Conservation (phyloP, 2,329 filamentous ascomycete species). For the Nemania sp. region DNA sequence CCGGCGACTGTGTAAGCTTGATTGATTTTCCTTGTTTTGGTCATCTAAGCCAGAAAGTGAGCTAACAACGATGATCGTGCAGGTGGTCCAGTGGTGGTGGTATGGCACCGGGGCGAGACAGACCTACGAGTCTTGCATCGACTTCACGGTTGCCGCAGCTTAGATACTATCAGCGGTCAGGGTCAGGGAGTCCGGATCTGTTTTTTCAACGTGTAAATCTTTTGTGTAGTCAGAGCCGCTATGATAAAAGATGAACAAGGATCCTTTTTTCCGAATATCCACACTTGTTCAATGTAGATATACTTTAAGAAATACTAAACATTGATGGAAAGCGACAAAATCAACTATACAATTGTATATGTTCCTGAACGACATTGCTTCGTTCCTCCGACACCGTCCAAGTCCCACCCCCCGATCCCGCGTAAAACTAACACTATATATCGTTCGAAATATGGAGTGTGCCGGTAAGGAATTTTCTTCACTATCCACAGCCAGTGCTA, state of each 20-base stretch:
- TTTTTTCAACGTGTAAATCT: slow-evolving; percentile 15
- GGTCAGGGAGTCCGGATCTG: not conserved
- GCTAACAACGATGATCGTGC: not conserved
- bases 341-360: slow-evolving; percentile 49
- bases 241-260: slow-evolving; percentile 22
- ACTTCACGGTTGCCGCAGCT: slow-evolving; percentile 45
- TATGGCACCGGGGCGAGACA: slow-evolving; percentile 49
- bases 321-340: slow-evolving; percentile 43
- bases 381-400: slow-evolving; percentile 46
- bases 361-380: slow-evolving; percentile 48
- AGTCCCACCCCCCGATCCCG: slow-evolving; percentile 41
- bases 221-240: slow-evolving; percentile 20
- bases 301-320: slow-evolving; percentile 44
- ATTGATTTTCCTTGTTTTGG: slow-evolving; percentile 11
- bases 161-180: slow-evolving; percentile 18
- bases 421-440: slow-evolving; percentile 43
- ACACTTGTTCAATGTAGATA: slow-evolving; percentile 28
- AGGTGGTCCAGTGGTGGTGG: slow-evolving; percentile 52
- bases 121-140: slow-evolving; percentile 49
- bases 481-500: slow-evolving; percentile 28
- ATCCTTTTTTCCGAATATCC: slow-evolving; percentile 18
- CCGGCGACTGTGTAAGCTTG: slow-evolving; percentile 50
- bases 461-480: slow-evolving; percentile 28
- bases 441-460: slow-evolving; percentile 37
- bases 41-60: not conserved